A percentile compares a stretch with the other conserved stretches of the same genome.
Evolutionary conservation across 2,329 filamentous ascomycete species (phyloP).

Genomic region (Beauveria rudraprayagi): DNA sequence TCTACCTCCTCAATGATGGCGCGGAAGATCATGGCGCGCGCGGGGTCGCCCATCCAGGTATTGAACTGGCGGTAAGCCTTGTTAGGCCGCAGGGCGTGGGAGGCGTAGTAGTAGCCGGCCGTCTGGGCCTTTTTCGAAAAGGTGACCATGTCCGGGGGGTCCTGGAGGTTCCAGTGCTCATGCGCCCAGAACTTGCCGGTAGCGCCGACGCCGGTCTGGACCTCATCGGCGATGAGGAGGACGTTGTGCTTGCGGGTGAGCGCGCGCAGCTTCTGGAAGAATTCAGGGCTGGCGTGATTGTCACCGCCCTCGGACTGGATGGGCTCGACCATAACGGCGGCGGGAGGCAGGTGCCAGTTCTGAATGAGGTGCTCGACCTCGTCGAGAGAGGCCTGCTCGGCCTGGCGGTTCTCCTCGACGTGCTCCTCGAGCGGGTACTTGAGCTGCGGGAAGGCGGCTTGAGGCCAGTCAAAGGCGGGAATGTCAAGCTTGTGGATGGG

Average conservation of each 20-base stretch:
- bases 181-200: conserved; percentile 96
- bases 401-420: conserved; percentile 69
- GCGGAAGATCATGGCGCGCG: conserved; percentile 75
- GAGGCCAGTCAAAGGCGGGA: conserved; percentile 90
- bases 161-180: conserved; percentile 79
- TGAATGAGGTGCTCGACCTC: conserved; percentile 78
- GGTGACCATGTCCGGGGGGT: conserved; percentile 86
- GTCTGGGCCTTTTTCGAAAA: conserved; percentile 95
- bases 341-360: conserved; percentile 70
- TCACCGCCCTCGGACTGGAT: conserved; percentile 92
- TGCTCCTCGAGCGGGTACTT: conserved; percentile 83
- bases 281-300: conserved; percentile 82
- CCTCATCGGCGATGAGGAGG: conserved; percentile 86
- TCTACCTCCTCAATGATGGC: conserved; percentile 78
- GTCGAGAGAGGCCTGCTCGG: conserved; percentile 72
- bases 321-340: conserved; percentile 78
- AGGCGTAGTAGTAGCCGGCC: conserved; percentile 84
- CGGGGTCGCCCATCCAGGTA: conserved; percentile 94
- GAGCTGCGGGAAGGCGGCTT: conserved; percentile 75
- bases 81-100: conserved; percentile 73
- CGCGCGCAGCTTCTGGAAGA: conserved; percentile 77
- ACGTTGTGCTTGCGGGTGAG: conserved; percentile 71
- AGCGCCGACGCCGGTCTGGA: conserved; percentile 86
- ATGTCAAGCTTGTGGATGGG: conserved; percentile 93
- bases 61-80: conserved; percentile 96